phyloP scores from a whole-genome alignment of 2,329 filamentous ascomycete genomes.

The Fusarium sp. region DNA sequence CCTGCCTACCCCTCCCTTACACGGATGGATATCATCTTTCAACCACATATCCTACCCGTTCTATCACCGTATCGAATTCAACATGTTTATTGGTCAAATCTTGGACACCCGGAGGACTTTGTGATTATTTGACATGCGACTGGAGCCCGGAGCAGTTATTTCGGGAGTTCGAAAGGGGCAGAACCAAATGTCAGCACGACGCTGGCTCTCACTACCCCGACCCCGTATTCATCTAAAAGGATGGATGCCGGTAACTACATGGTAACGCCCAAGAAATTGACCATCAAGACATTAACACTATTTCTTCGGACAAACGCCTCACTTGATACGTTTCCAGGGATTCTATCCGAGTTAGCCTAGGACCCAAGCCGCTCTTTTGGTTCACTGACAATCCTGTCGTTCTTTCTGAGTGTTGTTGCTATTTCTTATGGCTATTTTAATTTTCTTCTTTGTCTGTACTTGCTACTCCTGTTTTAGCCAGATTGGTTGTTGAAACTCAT shows the following conservation, averaged over 20 bases:
- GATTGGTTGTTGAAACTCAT: not conserved
- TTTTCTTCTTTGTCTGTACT: not conserved
- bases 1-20: too few relatives aligned
- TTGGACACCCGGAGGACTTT: not conserved
- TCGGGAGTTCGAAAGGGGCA: not conserved
- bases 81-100: not conserved
- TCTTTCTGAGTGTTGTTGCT: not conserved
- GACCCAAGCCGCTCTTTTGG: not conserved
- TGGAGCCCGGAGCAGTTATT: not conserved
- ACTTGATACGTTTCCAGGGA: not conserved
- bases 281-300: not conserved
- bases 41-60: not conserved
- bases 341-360: not conserved
- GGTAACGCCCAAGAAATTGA: not conserved
- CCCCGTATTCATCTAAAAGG: not conserved
- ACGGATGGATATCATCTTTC: not conserved
- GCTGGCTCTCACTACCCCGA: not conserved
- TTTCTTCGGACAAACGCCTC: not conserved
- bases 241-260: not conserved
- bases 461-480: not conserved
- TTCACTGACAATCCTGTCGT: not conserved
- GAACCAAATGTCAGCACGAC: not conserved
- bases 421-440: not conserved
- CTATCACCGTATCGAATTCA: not conserved
- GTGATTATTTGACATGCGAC: not conserved